Percentiles rank a stretch among this genome's conserved stretches.
Conservation (phyloP, 495 filamentous ascomycete genomes). For the Neurospora sp. region DNA sequence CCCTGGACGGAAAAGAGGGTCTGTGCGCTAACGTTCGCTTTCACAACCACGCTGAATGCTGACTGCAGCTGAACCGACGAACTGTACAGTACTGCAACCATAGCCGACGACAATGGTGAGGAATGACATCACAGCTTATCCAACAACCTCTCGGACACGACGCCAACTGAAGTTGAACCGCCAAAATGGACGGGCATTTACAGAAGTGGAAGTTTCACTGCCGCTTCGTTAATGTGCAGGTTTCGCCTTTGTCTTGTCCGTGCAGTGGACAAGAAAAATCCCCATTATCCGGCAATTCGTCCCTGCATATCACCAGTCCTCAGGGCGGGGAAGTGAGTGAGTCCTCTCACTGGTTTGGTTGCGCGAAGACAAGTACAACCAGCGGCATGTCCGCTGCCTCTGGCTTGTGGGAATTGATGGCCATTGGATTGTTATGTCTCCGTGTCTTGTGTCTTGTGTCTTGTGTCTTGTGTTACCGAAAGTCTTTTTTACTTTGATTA, state of each 20-base stretch:
- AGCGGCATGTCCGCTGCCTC: neutral
- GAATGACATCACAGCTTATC: neutral
- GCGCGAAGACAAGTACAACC: neutral
- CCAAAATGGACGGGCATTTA: neutral
- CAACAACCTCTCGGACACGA: neutral
- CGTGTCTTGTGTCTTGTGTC: neutral
- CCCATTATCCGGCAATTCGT: neutral
- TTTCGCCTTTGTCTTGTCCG: neutral
- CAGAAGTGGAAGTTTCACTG: neutral
- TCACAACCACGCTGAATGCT: neutral
- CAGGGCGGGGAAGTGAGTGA: neutral
- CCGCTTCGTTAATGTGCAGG: neutral
- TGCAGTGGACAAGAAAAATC: neutral
- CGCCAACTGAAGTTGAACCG: neutral
- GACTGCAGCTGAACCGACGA: neutral
- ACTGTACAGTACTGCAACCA: neutral
- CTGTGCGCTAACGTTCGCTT: neutral
- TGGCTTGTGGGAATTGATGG: neutral
- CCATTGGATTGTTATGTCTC: neutral
- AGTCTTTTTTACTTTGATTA: neutral
- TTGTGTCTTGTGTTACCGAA: neutral
- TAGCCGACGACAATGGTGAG: neutral
- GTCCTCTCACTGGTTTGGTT: neutral
- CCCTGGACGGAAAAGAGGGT: neutral
- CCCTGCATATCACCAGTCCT: neutral